A percentile compares a stretch with the other conserved stretches of the same genome.
Conservation (phyloP, 2,329 filamentous ascomycete genomes). For the Pyrenophora seminiperda region DNA sequence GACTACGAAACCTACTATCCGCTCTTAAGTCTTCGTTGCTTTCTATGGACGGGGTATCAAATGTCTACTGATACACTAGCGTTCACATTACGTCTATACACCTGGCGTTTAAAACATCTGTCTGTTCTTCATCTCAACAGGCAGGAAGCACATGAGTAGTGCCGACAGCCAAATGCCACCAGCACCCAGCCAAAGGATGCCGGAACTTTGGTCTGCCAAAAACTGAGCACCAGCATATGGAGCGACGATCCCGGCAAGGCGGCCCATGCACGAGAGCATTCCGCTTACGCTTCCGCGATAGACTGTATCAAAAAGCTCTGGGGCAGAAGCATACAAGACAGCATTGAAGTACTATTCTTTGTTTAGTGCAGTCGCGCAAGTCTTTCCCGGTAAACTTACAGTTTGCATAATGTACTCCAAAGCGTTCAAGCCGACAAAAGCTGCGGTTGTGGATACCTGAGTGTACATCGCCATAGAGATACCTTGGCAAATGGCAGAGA, state of each 20-base stretch:
- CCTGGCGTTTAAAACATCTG: slow-evolving; percentile 33
- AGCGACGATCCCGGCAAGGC: slow-evolving; percentile 37
- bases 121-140: slow-evolving; percentile 38
- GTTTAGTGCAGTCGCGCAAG: not conserved
- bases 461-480: slow-evolving; percentile 41
- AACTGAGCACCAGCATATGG: slow-evolving; percentile 36
- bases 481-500: slow-evolving; percentile 36
- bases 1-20: too few species aligned
- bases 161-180: slow-evolving; percentile 40
- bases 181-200: slow-evolving; percentile 38
- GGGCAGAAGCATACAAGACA: slow-evolving; percentile 37
- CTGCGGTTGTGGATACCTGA: slow-evolving; percentile 32
- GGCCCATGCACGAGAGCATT: slow-evolving; percentile 37
- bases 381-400: slow-evolving; percentile 10
- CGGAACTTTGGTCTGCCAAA: slow-evolving; percentile 27
- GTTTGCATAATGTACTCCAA: slow-evolving; percentile 44
- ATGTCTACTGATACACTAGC: too few species aligned
- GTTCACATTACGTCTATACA: too few species aligned
- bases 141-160: slow-evolving; percentile 36
- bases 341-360: slow-evolving; percentile 34
- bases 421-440: slow-evolving; percentile 36
- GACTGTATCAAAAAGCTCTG: slow-evolving; percentile 36
- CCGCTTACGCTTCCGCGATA: slow-evolving; percentile 40
- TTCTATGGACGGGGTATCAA: too few species aligned
- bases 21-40: too few species aligned